Evolutionary conservation across 169 alveolate genomes (phyloP).

Genomic region (Eimeria maxima): DNA sequence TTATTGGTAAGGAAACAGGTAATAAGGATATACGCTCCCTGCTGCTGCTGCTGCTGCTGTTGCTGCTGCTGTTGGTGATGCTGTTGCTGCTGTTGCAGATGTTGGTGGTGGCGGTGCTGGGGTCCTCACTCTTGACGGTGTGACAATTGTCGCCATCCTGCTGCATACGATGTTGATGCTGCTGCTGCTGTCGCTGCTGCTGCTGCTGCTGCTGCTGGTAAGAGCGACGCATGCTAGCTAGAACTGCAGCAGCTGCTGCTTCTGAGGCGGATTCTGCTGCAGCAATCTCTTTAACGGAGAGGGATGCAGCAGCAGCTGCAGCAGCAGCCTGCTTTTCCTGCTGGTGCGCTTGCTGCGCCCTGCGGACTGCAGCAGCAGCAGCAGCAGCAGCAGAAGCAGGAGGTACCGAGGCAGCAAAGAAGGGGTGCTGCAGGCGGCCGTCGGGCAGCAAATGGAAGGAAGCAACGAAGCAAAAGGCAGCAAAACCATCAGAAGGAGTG

Average conservation of each 20-base stretch:
- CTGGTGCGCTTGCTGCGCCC: too few species aligned
- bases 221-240: background rate
- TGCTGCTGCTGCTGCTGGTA: conserved; percentile 11
- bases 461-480: conserved; percentile 41
- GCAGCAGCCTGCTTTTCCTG: too few species aligned
- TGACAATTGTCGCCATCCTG: background rate
- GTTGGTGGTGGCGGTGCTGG: background rate
- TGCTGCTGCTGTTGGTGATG: background rate
- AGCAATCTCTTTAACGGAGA: background rate
- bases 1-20: background rate
- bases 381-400: too few species aligned
- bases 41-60: conserved; percentile 53
- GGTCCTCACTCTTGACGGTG: background rate
- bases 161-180: conserved; percentile 1
- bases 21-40: background rate
- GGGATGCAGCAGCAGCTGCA: background rate
- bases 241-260: conserved; percentile 49
- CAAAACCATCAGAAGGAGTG: conserved; percentile 35
- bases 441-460: background rate
- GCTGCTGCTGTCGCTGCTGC: background rate
- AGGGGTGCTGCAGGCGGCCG: conserved; percentile 33
- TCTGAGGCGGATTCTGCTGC: background rate
- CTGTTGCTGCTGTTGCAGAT: background rate
- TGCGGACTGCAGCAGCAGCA: too few species aligned
- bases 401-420: background rate